phyloP scores from a whole-genome alignment of 1,284 basidiomycete species.

The Ceratobasidium sp. region DNA sequence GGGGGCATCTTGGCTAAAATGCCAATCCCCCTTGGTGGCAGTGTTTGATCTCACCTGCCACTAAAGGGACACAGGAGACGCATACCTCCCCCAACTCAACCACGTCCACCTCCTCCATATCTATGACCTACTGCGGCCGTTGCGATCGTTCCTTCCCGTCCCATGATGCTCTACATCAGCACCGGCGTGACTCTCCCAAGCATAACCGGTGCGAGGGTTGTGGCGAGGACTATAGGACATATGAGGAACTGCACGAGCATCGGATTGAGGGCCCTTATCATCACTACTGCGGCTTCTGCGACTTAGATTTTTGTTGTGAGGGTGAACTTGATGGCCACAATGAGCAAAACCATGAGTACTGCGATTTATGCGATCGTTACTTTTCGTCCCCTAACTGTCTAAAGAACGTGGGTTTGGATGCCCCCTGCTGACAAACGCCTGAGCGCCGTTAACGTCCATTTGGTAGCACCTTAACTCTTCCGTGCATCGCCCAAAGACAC shows the following conservation, averaged over 20 bases:
- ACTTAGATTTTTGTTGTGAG: conserved; percentile 54
- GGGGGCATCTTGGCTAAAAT: too few relatives aligned
- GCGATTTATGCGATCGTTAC: conserved; percentile 9
- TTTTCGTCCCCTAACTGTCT: conserved; percentile 7
- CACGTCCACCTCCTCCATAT: neutral
- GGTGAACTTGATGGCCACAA: conserved; percentile 41
- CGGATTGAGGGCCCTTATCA: conserved; percentile 53
- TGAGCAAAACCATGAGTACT: conserved; percentile 17
- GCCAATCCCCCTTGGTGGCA: too few relatives aligned
- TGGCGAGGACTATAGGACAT: conserved; percentile 55
- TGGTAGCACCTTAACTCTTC: conserved; percentile 26
- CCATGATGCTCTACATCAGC: conserved; percentile 17
- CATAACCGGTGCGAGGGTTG: conserved; percentile 57
- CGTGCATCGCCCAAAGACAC: conserved; percentile 8
- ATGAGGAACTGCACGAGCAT: conserved; percentile 33
- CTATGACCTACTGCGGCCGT: conserved; percentile 55
- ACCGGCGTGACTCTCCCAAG: conserved; percentile 4
- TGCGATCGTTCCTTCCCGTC: conserved; percentile 54
- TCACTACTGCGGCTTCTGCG: conserved; percentile 61
- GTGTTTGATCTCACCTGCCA: too few relatives aligned
- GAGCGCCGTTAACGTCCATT: neutral
- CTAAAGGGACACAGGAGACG: too few relatives aligned
- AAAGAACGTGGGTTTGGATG: conserved; percentile 15
- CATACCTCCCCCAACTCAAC: neutral
- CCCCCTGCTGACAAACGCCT: neutral